A percentile compares a stretch with the other conserved stretches of the same genome.
These are phyloP conservation scores for Sisymbrium altissimum DNA, from an alignment of 345 rosid species.

Conservation along the genomic window DNA sequence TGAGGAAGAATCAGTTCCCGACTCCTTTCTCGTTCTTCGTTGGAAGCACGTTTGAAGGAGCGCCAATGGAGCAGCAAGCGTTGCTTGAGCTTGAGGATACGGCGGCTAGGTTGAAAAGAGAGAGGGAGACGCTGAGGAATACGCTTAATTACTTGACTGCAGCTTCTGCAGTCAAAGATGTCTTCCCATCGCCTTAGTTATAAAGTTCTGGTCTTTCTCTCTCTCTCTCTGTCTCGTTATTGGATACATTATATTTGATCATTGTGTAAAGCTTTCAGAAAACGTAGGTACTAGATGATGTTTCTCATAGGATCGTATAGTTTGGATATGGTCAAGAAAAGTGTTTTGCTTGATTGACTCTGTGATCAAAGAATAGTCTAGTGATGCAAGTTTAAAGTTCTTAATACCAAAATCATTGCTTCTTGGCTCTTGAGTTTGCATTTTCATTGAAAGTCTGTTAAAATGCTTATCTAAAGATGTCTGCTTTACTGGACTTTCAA, in stretches of 20 bases:
- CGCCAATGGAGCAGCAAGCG: slow-evolving; percentile 92
- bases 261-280: slow-evolving; percentile 21
- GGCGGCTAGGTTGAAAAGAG: slow-evolving; percentile 83
- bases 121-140: slow-evolving; percentile 88
- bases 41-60: slow-evolving; percentile 90
- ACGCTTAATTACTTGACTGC: slow-evolving; percentile 89
- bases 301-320: slow-evolving; percentile 18
- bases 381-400: not conserved
- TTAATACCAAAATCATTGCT: not conserved
- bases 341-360: not conserved
- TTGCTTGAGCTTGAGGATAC: slow-evolving; percentile 89
- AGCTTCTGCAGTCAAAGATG: slow-evolving; percentile 94
- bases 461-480: not conserved
- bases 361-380: slow-evolving; percentile 14
- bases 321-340: slow-evolving; percentile 8
- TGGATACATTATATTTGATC: slow-evolving; percentile 12
- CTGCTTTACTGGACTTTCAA: not conserved
- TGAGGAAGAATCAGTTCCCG: slow-evolving; percentile 80
- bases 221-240: not conserved
- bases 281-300: slow-evolving; percentile 21
- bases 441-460: not conserved
- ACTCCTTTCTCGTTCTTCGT: slow-evolving; percentile 96
- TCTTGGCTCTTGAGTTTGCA: not conserved
- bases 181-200: slow-evolving; percentile 61
- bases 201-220: not conserved